Evolutionary conservation across 1,284 basidiomycete genomes (phyloP).

Genomic region (Schizophyllum amplum): DNA sequence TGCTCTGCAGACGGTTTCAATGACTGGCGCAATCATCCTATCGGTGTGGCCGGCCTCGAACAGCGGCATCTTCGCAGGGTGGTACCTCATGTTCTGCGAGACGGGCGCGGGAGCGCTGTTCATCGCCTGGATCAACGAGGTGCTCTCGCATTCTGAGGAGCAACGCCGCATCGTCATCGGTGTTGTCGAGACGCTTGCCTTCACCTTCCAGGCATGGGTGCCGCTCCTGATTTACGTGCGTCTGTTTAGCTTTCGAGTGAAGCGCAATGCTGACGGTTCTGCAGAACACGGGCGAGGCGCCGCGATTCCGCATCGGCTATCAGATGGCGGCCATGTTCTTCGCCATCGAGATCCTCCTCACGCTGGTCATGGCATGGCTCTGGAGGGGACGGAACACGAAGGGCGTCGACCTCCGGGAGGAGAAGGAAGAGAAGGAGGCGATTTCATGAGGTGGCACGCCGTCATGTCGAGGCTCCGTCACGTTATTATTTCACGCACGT

Average conservation of each 20-base stretch:
- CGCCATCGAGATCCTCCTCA: background rate
- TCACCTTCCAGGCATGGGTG: background rate
- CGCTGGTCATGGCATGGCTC: background rate
- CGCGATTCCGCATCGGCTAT: background rate
- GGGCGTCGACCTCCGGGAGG: background rate
- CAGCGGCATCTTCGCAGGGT: constrained; percentile 6
- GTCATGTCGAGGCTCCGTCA: no score
- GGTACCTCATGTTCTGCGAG: constrained; percentile 7
- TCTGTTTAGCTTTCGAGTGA: background rate
- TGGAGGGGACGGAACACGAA: background rate
- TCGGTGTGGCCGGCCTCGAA: constrained; percentile 3
- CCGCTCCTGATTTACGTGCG: background rate
- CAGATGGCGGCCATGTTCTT: background rate
- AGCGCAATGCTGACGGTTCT: background rate
- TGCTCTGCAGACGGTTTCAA: constrained; percentile 1
- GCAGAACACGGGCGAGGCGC: background rate
- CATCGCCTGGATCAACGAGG: constrained; percentile 8
- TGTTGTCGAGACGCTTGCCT: constrained; percentile 5
- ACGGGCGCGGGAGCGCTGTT: constrained; percentile 6
- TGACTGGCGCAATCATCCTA: constrained; percentile 8
- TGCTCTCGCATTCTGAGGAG: constrained; percentile 7
- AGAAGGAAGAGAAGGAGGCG: no score
- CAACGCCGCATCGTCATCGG: constrained; percentile 8
- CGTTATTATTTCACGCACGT: no score
- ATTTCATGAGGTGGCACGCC: no score